phyloP scores from a whole-genome alignment of 1,284 basidiomycete species.

The Cutaneotrichosporon dermatis region DNA sequence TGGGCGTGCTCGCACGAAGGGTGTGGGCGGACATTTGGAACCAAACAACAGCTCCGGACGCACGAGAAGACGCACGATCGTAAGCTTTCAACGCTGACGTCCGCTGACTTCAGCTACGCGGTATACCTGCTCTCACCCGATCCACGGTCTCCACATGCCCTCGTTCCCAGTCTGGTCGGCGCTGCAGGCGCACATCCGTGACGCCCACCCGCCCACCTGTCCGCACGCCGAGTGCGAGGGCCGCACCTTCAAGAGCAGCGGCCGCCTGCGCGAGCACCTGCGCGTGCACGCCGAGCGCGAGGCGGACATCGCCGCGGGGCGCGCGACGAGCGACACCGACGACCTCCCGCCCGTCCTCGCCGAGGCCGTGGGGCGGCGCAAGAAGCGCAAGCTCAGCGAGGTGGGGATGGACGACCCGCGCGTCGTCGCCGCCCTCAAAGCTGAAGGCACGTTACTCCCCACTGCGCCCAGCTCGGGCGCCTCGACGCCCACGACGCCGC shows the following conservation, averaged over 20 bases:
- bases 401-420: not conserved
- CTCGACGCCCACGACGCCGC: not conserved
- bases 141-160: conserved; percentile 54
- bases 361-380: conserved; percentile 12
- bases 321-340: not conserved
- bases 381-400: conserved; percentile 3
- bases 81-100: conserved; percentile 45
- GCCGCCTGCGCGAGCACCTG: conserved; percentile 71
- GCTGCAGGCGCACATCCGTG: conserved; percentile 73
- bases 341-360: conserved; percentile 12
- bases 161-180: conserved; percentile 80
- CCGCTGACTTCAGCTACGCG: conserved; percentile 58
- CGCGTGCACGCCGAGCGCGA: conserved; percentile 65
- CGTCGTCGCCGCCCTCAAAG: not conserved
- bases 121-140: conserved; percentile 69
- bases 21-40: conserved; percentile 73
- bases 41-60: conserved; percentile 69
- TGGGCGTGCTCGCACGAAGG: conserved; percentile 66
- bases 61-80: conserved; percentile 79
- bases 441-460: not conserved
- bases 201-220: conserved; percentile 74
- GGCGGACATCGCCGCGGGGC: conserved; percentile 22
- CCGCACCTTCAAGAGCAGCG: conserved; percentile 65
- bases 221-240: conserved; percentile 65
- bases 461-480: not conserved